Conservation (phyloP, 371 early-diverging fungal species). For the Circinella minor region DNA sequence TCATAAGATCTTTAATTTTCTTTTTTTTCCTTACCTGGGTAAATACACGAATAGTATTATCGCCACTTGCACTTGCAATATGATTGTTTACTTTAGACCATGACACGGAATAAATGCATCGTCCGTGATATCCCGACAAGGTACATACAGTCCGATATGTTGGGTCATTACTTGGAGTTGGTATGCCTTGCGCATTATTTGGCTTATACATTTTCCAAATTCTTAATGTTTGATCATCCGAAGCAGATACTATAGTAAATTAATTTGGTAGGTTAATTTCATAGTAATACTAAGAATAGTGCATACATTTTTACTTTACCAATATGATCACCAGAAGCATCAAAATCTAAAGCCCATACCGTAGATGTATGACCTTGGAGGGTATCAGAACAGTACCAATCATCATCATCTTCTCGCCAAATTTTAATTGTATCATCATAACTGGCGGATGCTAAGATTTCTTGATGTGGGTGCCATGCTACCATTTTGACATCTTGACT, state of each 20-base stretch:
- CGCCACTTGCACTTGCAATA: constrained; percentile 86
- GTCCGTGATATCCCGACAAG: constrained; percentile 69
- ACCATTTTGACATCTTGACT: constrained; percentile 96
- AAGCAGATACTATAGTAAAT: constrained; percentile 69
- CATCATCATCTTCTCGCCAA: constrained; percentile 91
- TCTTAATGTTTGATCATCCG: constrained; percentile 86
- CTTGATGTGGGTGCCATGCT: constrained; percentile 87
- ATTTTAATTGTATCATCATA: constrained; percentile 96
- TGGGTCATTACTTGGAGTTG: constrained; percentile 57
- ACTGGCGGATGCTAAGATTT: constrained; percentile 88
- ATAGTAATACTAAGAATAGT: too few species aligned
- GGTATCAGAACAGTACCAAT: constrained; percentile 93
- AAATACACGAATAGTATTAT: constrained; percentile 80
- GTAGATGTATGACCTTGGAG: constrained; percentile 89
- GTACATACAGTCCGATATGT: constrained; percentile 74
- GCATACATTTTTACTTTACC: constrained; percentile 34
- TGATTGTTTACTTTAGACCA: constrained; percentile 78
- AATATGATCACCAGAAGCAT: constrained; percentile 72
- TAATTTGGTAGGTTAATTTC: too few species aligned
- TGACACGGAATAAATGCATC: constrained; percentile 91
- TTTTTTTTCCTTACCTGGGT: constrained; percentile 34
- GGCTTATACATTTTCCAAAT: constrained; percentile 76
- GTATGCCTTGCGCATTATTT: constrained; percentile 49
- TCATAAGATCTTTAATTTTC: background rate
- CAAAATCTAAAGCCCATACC: constrained; percentile 94